phyloP scores from a whole-genome alignment of 805 yeast genomes.

The Yamadazyma sp. region DNA sequence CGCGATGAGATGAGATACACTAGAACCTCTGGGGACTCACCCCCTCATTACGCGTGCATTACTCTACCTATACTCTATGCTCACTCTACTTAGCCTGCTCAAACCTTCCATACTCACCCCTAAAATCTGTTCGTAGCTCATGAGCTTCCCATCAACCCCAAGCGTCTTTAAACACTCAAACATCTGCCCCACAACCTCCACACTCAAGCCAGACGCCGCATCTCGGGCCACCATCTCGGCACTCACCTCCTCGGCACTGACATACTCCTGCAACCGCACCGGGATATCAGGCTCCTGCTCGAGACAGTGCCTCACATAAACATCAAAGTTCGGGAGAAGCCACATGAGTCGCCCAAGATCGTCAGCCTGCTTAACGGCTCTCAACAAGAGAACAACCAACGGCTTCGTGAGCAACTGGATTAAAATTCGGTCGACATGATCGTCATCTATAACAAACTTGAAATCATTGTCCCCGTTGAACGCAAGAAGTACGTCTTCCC shows the following conservation, averaged over 20 bases:
- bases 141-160: slow-evolving; percentile 30
- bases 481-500: slow-evolving; percentile 11
- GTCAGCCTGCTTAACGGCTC: slow-evolving; percentile 24
- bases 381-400: slow-evolving; percentile 23
- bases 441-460: slow-evolving; percentile 13
- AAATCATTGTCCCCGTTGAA: slow-evolving; percentile 10
- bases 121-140: slow-evolving; percentile 19
- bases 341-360: slow-evolving; percentile 37
- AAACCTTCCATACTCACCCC: too few species aligned
- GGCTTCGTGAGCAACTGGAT: slow-evolving; percentile 21
- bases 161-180: slow-evolving; percentile 17
- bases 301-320: slow-evolving; percentile 1
- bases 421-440: slow-evolving; percentile 15
- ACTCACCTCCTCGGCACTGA: background rate
- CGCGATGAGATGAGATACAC: slow-evolving; percentile 15
- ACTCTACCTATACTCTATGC: too few species aligned
- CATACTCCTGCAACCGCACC: background rate
- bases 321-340: slow-evolving; percentile 35
- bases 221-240: background rate
- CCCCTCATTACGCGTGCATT: background rate
- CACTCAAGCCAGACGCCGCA: slow-evolving; percentile 2
- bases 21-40: too few species aligned
- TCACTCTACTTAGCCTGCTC: too few species aligned
- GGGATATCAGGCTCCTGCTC: background rate
- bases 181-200: slow-evolving; percentile 7